Base-by-base conservation (phyloP, 2,329 filamentous ascomycete species). In the Leptodontidium sp. region DNA sequence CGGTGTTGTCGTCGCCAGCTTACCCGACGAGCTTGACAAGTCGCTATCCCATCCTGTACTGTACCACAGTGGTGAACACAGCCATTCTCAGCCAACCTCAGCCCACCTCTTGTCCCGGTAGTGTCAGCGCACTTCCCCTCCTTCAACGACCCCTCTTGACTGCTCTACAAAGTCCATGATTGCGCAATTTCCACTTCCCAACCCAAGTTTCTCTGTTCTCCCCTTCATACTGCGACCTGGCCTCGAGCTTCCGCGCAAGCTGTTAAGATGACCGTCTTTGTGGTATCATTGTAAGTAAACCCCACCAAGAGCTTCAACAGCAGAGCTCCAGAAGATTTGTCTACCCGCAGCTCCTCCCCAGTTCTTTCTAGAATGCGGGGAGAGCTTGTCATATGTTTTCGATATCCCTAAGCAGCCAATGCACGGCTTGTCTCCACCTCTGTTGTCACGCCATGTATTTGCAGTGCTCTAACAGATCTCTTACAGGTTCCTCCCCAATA, bases 401-500 rank as follows among this genome's bases (percentile, higher is more conserved):
- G n/a, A 3, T 15, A 49, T 21, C 5, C 32, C 49, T 26, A 58
- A 47, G 52, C 8, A 57, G 32, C 62, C 35, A 17, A 53, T 14
- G 47, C 35, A 38, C 32, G 49, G 55, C 62, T 21, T 58, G 53
- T 40, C 55, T 43, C 35, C 53, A 43, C 66, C 40, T 32, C 6
- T 64, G 53, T 24, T 61, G 59, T 45, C 40, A 47, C 29, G 2
- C 29, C 12, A 17, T 49, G n/a, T 17, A 7, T 45, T 14, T 52
- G 47, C 61, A 63, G n/a, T 43, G 67, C 59, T 64, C 70, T 73
- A 69, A 71, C 66, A 58, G 15, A 29, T 11, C 3, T 17, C 65
- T 32, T 26, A 67, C 78, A 97, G 94, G 67, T 97, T 97, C 79
- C 87, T 98, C 45, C 95, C 95, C 43, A 94, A 97, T 80, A 98